These are phyloP conservation scores for Pseudogymnoascus sp. DNA, from an alignment of 2,329 filamentous ascomycete species.

Conservation along the genomic window DNA sequence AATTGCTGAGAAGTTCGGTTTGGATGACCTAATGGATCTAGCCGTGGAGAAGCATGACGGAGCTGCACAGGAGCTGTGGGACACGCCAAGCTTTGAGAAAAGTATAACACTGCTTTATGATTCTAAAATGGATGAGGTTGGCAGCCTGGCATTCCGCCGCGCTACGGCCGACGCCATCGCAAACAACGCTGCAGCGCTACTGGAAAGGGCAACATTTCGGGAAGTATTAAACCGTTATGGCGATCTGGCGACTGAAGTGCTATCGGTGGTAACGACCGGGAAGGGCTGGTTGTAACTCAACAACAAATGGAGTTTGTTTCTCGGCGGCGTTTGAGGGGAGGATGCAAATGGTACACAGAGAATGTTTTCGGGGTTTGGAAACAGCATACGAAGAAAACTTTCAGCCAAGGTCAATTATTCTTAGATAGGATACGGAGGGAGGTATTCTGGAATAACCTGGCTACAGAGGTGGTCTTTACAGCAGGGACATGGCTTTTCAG, in stretches of 20 bases:
- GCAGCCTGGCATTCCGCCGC: not conserved
- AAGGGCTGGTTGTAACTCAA: not conserved
- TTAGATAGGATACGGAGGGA: not conserved
- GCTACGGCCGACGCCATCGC: not conserved
- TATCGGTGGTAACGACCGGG: not conserved
- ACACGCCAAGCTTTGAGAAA: not conserved
- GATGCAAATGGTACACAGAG: not conserved
- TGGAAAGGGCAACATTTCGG: not conserved
- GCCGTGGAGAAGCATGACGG: not conserved
- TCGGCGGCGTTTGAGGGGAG: too few species aligned
- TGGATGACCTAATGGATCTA: not conserved
- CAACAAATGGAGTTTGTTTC: not conserved
- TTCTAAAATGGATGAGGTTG: not conserved
- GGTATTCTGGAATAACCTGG: not conserved
- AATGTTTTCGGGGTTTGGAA: not conserved
- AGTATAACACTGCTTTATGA: not conserved
- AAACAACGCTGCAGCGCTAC: not conserved
- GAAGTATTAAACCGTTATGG: not conserved
- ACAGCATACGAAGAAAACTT: not conserved
- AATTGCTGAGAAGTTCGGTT: not conserved
- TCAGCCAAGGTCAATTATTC: not conserved
- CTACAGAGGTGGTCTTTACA: not conserved
- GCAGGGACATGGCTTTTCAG: not conserved
- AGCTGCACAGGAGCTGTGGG: not conserved
- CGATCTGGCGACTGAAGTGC: not conserved